Evolutionary conservation across 331 rosid genomes (phyloP), one percentile per base, ranked within the genome.

Genomic region (Ulmus americana): DNA sequence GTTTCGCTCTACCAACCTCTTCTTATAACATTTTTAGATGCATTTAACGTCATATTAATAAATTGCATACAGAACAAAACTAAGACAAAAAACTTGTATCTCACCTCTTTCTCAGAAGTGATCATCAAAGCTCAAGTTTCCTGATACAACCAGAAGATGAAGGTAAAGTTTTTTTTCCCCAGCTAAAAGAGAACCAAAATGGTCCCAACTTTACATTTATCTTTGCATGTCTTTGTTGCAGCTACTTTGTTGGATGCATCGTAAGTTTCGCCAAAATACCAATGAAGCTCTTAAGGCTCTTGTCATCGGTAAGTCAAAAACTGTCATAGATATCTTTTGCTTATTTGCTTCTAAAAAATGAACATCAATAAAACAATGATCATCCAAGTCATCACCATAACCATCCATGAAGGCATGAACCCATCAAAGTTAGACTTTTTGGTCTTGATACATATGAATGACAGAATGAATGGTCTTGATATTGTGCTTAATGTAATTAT

Each of bases 161-260:
- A 86, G 97, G 96, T 88, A 68, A 67, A 80, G 60, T 75, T 61
- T 63, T 16, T 40, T 57, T 50, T 50, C 35, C 63, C 52, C n/a
- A 2, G 12, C 42, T 66, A 55, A 28, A 28, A 28, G 47, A 71
- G 5, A 55, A 64, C 68, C 18, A 49, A 64, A 40, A 49, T 64
- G 48, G 58, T 16, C 7, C 20, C 61, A 18, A 41, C n/a, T 72
- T 38, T 60, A 64, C 71, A 63, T 49, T 79, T 47, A 63, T 75
- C 63, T 78, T 12, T 64, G 53, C 70, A 35, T 76, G 48, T 79
- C 54, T 77, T 77, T 70, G 55, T 45, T 76, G 75, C 80, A 90
- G 99, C 74, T 94, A 79, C 84, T 94, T 53, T 96, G 88, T 28
- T 94, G 99, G 97, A 94, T 94, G 97, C 99, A 94, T 64, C 85